Base-by-base conservation (phyloP, 345 rosid species). In the Hibiscus trionum region DNA sequence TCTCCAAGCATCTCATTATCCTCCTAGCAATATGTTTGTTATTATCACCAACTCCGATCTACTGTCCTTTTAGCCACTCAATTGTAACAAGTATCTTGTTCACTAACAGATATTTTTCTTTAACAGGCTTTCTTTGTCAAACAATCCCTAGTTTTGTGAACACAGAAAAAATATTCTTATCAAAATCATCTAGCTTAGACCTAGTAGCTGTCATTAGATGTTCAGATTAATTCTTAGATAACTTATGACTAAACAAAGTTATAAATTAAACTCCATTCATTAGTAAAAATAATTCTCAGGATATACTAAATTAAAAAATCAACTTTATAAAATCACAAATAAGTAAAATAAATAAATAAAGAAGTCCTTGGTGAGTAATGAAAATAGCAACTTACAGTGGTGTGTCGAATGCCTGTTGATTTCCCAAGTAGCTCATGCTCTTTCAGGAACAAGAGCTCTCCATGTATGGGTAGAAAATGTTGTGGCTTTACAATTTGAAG, bases 401-500 rank as follows among this genome's bases (percentile, higher is more conserved):
- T 88, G 78, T 95, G 99, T 6, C 82, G 92, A 83, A 95, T 86
- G 74, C 99, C 99, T 76, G 94, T 92, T 69, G 97, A 85, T 72
- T 84, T 92, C 50, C 97, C 99, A 37, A 95, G 97, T 77, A 88
- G 78, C 84, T 95, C 97, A 78, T 92, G 99, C 84, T 95, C 99
- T 85, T 90, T 92, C 71, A 95, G 82, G 83, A 95, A 95, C 88
- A 95, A 72, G 27, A 95, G 99, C 82, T 95, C 99, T 79, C 99
- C 99, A 76, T 95, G 97, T 72, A 92, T 84, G 52, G 99, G 97
- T 71, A 95, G 85, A 84, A 95, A 95, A 84, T 95, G 99, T 71
- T 95, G 99, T 4, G 99, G 99, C 85, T 92, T 95, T 72, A 95
- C 97, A 73, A 95, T 87, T 83, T 85, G 83, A 75, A 95, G 96